These are phyloP conservation scores for Monosporascus sp. DNA, from an alignment of 2,329 filamentous ascomycete species.

Conservation along the genomic window DNA sequence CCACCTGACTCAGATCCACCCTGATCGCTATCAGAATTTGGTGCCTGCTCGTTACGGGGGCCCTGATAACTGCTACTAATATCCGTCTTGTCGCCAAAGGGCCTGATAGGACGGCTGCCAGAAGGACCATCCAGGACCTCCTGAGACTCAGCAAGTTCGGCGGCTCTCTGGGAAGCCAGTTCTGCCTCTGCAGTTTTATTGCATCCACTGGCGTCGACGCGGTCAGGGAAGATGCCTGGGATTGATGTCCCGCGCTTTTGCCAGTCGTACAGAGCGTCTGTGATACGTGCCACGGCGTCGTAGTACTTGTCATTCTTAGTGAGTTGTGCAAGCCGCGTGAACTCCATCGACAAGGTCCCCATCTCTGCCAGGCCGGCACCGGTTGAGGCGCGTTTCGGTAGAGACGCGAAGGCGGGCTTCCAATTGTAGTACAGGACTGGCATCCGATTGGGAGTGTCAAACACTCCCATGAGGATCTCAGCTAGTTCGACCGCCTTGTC, in stretches of 20 bases:
- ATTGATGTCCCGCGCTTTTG: conserved; percentile 65
- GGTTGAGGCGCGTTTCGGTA: conserved; percentile 56
- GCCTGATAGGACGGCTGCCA: background rate
- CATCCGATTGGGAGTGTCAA: conserved; percentile 91
- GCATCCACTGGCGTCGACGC: conserved; percentile 75
- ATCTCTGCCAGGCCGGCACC: conserved; percentile 63
- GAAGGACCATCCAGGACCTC: background rate
- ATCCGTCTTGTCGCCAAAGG: background rate
- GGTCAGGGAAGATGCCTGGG: conserved; percentile 75
- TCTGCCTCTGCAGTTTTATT: conserved; percentile 47
- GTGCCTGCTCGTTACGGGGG: background rate
- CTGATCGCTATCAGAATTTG: background rate
- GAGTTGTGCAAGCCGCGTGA: conserved; percentile 81
- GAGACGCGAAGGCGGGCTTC: conserved; percentile 59
- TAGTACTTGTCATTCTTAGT: conserved; percentile 81
- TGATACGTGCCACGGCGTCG: conserved; percentile 82
- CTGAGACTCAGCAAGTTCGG: conserved; percentile 10
- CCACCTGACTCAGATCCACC: background rate
- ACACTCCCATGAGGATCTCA: conserved; percentile 66
- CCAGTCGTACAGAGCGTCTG: conserved; percentile 69
- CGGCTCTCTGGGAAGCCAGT: conserved; percentile 27
- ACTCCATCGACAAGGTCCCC: conserved; percentile 79
- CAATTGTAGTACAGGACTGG: conserved; percentile 76
- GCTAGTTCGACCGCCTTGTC: conserved; percentile 68
- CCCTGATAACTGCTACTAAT: background rate